Evolutionary conservation across 768 basidiomycete species (phyloP), one percentile per base, ranked within the genome.

Genomic region (Hypholoma fasciculare): DNA sequence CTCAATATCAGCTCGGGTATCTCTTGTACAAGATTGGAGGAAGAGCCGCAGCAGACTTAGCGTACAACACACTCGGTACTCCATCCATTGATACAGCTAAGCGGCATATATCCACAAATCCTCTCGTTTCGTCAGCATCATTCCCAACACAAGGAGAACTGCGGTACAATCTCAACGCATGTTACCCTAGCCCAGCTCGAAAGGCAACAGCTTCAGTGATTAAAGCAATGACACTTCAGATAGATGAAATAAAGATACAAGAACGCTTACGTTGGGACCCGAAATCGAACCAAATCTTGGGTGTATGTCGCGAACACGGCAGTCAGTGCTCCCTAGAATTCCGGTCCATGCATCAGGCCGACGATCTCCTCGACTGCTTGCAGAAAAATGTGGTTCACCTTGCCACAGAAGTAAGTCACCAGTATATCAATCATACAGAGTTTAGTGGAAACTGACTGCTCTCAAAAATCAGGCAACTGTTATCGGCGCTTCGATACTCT

Each of bases 191-290:
- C 16, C 9, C 3, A 20, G 19, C 7, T 8, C 7, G 8, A 7
- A 12, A 20, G 17, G 9, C 47, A 2, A 16, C 16, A 12, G 23
- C 20, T 5, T 40, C 39, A 14, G 46, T 20, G 8, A 54, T 36
- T 5, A 3, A 17, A 1, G 58, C 46, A 17, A 54, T 59, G 44
- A 59, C 39, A 3, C 54, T 60, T 17, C 34, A 30, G 20, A 34
- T 56, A 4, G 54, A 60, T 20, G 54, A 60, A 46, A 20, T 60
- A 3, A 56, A 55, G 27, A 46, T 56, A n/a, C 54, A 60, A 36
- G 54, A 60, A n/a, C 30, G 59, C 19, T 30, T 60, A 7, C 53
- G 48, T 1, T 60, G 59, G 58, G 59, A 60, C 23, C 54, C 59
- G 1, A 37, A 30, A 2, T 44, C 59, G 1, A 55, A 60, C 19